Evolutionary conservation across 1,139 yeast species (phyloP), one percentile per base, ranked within the genome.

Genomic region (Candida tetrigidarum): DNA sequence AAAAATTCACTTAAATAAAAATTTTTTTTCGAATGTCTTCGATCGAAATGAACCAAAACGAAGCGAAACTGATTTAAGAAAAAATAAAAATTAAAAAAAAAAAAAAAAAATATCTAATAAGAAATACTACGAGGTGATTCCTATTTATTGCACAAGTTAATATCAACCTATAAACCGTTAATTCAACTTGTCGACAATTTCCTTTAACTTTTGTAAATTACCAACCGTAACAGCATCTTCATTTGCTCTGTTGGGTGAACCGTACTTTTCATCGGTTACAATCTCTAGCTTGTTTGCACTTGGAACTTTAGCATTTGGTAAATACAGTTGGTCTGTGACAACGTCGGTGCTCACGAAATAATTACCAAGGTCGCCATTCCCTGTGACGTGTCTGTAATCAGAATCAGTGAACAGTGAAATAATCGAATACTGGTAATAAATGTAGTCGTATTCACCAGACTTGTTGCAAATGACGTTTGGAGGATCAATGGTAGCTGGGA

Each of bases 381-480:
- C 9, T 8, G 27, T 16, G 4, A 33, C 12, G 15, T 41, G 45
- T 14, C 27, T 43, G 28, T 44, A 46, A 4, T 8, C 43, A 5
- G 40, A 34, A 26, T 46, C 47, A 12, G 47, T 34, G 28, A 22
- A 46, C 3, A 42, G 20, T 7, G 52, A 47, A n/a, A 43, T 18
- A 14, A 50, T 48, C 10, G 48, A 42, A 38, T 43, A 48, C 8
- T 42, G 18, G 26, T 30, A 35, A n/a, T 11, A 19, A 22, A 41
- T 42, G 39, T 37, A 45, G 32, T 46, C 34, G 35, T 44, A 38
- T 3, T 14, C 40, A 1, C 52, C 47, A 2, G 40, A 18, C 15
- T 35, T 29, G 26, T 49, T 41, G 36, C 28, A 48, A 5, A 48
- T 19, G 11, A 48, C 44, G n/a, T 32, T 42, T 1, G 51, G 51